A percentile compares a stretch with the other conserved stretches of the same genome.
These are phyloP conservation scores for Hypomyces perniciosus DNA, from an alignment of 2,329 filamentous ascomycete genomes.

Conservation along the genomic window DNA sequence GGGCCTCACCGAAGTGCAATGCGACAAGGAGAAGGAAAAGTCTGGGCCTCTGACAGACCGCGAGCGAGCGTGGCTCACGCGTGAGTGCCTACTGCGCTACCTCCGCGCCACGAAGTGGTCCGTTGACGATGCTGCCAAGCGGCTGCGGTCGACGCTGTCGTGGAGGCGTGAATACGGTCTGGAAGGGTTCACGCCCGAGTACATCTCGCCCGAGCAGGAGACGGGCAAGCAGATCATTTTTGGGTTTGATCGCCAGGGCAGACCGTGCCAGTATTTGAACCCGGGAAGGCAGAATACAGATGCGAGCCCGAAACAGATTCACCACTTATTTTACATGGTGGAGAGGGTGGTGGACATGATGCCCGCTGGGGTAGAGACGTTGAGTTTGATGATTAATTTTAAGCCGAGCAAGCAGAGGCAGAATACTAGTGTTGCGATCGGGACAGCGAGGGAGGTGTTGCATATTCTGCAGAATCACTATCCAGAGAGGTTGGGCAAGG, in stretches of 20 bases:
- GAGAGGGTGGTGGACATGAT: constrained; percentile 85
- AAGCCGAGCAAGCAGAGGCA: constrained; percentile 68
- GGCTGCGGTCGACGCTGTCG: constrained; percentile 71
- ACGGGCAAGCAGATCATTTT: constrained; percentile 91
- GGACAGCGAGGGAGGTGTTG: constrained; percentile 75
- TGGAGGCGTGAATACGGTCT: constrained; percentile 92
- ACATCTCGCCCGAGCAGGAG: constrained; percentile 90
- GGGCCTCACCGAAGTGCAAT: constrained; percentile 60
- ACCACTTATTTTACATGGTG: constrained; percentile 94
- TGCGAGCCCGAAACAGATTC: constrained; percentile 74
- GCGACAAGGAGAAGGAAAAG: constrained; percentile 53
- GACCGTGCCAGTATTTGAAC: constrained; percentile 88
- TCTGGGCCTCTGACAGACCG: constrained; percentile 64
- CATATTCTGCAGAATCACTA: constrained; percentile 93
- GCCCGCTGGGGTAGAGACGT: constrained; percentile 77
- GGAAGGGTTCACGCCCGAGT: constrained; percentile 70
- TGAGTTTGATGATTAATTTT: constrained; percentile 89
- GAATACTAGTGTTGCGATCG: constrained; percentile 66
- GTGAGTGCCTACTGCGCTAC: constrained; percentile 88
- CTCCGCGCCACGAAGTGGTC: constrained; percentile 92
- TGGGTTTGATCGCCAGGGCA: constrained; percentile 76
- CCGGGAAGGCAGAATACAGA: constrained; percentile 92
- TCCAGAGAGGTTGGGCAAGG: constrained; percentile 82
- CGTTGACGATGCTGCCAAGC: constrained; percentile 65
- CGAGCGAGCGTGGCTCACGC: constrained; percentile 85